phyloP scores from a whole-genome alignment of 495 filamentous ascomycete genomes.

The Lepraria neglecta region DNA sequence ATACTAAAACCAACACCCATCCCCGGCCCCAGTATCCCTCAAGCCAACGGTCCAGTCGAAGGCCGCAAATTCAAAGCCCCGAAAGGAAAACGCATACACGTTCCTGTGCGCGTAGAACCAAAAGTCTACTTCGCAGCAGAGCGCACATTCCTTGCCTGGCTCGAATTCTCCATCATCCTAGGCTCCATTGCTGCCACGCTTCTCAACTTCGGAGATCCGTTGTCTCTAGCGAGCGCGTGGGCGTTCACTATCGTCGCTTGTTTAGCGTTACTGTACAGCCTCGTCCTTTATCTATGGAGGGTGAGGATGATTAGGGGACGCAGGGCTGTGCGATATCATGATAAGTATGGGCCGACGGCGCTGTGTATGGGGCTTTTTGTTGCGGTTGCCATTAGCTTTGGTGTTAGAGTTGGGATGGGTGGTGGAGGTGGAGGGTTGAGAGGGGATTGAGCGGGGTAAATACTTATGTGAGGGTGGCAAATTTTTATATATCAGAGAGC shows the following conservation, averaged over 20 bases:
- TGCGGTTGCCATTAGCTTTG: slow-evolving; percentile 74
- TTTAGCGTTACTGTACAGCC: slow-evolving; percentile 65
- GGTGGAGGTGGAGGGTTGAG: background rate
- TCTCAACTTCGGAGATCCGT: slow-evolving; percentile 72
- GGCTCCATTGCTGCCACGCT: slow-evolving; percentile 85
- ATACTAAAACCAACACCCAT: slow-evolving; percentile 55
- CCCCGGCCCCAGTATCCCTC: slow-evolving; percentile 45
- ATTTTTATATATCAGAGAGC: no score
- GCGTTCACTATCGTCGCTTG: slow-evolving; percentile 78
- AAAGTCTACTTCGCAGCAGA: slow-evolving; percentile 98
- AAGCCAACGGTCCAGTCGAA: slow-evolving; percentile 41
- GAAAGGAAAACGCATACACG: slow-evolving; percentile 69
- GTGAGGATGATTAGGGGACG: slow-evolving; percentile 75
- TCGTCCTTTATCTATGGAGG: slow-evolving; percentile 80
- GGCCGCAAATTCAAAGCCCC: slow-evolving; percentile 73
- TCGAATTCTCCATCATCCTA: slow-evolving; percentile 92
- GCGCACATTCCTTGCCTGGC: slow-evolving; percentile 93
- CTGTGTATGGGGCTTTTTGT: slow-evolving; percentile 67
- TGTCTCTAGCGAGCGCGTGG: slow-evolving; percentile 60
- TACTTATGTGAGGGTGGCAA: background rate
- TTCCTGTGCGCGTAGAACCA: slow-evolving; percentile 90
- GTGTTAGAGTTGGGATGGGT: slow-evolving; percentile 40
- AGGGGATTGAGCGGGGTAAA: background rate
- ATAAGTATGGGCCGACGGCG: slow-evolving; percentile 76
- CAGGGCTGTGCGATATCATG: slow-evolving; percentile 80